Evolutionary conservation across 2,329 filamentous ascomycete genomes (phyloP).

Genomic region (Ophiostoma tasmaniense): DNA sequence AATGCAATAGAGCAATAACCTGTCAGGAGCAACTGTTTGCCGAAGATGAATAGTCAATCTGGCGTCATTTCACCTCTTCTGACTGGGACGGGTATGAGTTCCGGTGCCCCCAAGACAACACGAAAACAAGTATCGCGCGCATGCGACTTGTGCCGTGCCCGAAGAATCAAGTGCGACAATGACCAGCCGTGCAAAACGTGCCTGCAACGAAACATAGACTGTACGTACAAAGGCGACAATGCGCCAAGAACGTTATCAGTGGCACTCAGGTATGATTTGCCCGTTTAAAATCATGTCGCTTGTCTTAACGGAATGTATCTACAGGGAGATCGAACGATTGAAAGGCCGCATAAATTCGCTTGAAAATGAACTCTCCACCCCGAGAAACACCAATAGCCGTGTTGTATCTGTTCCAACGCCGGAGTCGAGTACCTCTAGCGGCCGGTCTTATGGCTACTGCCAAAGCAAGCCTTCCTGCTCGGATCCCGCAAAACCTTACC

Average conservation of each 20-base stretch:
- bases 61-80: neutral
- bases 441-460: neutral
- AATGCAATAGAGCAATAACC: neutral
- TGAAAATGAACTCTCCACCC: neutral
- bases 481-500: neutral
- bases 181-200: constrained; percentile 32
- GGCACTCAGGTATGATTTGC: neutral
- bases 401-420: neutral
- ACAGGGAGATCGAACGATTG: neutral
- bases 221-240: constrained; percentile 24
- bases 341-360: neutral
- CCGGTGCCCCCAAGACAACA: neutral
- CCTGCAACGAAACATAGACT: constrained; percentile 26
- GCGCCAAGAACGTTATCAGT: neutral
- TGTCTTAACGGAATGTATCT: neutral
- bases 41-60: neutral
- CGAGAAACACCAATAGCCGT: neutral
- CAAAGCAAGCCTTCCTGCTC: neutral
- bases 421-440: neutral
- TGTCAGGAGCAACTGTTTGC: neutral
- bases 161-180: constrained; percentile 33
- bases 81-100: neutral
- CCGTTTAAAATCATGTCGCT: neutral
- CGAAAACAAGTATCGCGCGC: constrained; percentile 26
- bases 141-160: constrained; percentile 32